Conservation (phyloP, 1,284 basidiomycete species). For the Paramarasmius palmivorus region DNA sequence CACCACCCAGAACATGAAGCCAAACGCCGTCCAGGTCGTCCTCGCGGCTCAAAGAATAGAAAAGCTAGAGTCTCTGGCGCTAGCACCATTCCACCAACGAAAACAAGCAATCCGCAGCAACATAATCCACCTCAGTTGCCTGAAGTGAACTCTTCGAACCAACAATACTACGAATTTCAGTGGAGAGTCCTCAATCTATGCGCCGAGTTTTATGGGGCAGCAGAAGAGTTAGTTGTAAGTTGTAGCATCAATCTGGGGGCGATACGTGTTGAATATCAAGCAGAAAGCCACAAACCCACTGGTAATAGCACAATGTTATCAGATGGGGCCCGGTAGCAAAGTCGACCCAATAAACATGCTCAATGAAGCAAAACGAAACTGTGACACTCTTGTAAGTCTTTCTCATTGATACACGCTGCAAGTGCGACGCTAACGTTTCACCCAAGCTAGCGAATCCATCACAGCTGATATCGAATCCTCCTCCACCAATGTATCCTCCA, state of each 20-base stretch:
- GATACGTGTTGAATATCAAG: slow-evolving; percentile 17
- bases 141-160: slow-evolving; percentile 64
- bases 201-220: slow-evolving; percentile 80
- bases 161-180: slow-evolving; percentile 81
- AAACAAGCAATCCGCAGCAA: slow-evolving; percentile 19
- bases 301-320: slow-evolving; percentile 78
- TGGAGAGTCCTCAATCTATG: slow-evolving; percentile 80
- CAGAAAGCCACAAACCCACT: slow-evolving; percentile 73
- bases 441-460: slow-evolving; percentile 68
- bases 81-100: slow-evolving; percentile 21
- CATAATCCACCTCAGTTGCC: slow-evolving; percentile 39
- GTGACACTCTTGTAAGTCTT: slow-evolving; percentile 65
- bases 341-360: slow-evolving; percentile 74
- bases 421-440: slow-evolving; percentile 17
- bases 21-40: slow-evolving; percentile 72
- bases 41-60: slow-evolving; percentile 73
- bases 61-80: slow-evolving; percentile 32
- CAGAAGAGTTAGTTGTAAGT: slow-evolving; percentile 79
- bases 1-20: slow-evolving; percentile 27
- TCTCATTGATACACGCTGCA: slow-evolving; percentile 3
- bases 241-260: slow-evolving; percentile 10
- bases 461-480: slow-evolving; percentile 60
- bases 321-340: slow-evolving; percentile 64
- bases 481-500: slow-evolving; percentile 56
- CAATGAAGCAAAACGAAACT: slow-evolving; percentile 72